phyloP scores from a whole-genome alignment of 2,329 filamentous ascomycete genomes.

The Hawksworthiomyces lignivorus region DNA sequence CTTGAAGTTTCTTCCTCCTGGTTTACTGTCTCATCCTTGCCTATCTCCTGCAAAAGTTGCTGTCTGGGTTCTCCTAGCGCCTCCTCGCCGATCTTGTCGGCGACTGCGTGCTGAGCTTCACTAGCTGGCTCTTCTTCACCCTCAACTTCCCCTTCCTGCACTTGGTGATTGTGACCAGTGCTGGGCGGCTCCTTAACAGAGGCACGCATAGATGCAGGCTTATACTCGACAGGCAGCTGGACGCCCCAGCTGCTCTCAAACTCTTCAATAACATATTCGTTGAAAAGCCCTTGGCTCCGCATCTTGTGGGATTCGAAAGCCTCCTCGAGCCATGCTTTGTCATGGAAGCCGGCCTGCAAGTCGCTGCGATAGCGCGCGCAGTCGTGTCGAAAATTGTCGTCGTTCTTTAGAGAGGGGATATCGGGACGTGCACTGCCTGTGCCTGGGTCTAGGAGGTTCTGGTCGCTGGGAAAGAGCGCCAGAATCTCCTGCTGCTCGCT shows the following conservation, averaged over 20 bases:
- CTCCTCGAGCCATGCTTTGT: conserved; percentile 43
- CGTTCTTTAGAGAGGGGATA: conserved; percentile 28
- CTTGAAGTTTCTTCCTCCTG: no score
- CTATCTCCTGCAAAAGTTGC: no score
- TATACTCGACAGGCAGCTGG: conserved; percentile 28
- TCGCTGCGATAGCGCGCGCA: conserved; percentile 34
- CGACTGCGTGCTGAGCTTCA: no score
- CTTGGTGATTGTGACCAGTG: neutral
- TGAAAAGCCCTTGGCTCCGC: conserved; percentile 41
- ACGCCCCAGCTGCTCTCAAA: conserved; percentile 43
- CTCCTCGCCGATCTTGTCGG: no score
- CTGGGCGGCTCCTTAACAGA: neutral
- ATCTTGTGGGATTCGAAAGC: conserved; percentile 44
- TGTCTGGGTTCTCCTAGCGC: no score
- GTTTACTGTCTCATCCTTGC: no score
- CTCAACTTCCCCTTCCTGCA: conserved; percentile 14
- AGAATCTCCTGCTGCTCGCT: conserved; percentile 28
- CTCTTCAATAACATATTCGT: conserved; percentile 35
- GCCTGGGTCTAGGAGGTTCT: conserved; percentile 23
- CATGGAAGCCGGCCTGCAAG: conserved; percentile 40
- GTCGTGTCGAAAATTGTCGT: conserved; percentile 36
- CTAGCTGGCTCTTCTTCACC: neutral
- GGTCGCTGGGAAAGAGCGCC: conserved; percentile 27
- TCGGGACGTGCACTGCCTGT: conserved; percentile 28
- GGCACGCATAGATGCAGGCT: conserved; percentile 10